Base-by-base conservation (phyloP, 345 rosid species). In the Ceriops zippeliana region DNA sequence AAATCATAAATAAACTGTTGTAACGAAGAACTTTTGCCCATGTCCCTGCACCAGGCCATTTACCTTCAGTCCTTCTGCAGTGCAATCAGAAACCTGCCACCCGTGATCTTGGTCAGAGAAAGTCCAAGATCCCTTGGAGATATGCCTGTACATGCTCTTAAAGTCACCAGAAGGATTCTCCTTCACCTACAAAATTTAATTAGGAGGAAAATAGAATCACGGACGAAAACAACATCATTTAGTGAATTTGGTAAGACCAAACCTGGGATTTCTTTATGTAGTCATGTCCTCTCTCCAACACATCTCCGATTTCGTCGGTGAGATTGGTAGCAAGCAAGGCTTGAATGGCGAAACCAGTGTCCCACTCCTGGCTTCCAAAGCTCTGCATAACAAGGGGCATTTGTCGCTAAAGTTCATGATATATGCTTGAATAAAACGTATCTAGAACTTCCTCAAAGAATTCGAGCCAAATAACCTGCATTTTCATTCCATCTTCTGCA, bases 401-500 rank as follows among this genome's bases (percentile, higher is more conserved):
- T 20, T 51, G 20, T 17, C 19, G 1, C 21, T 20, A 21, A 52
- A 52, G 22, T 6, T 17, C 8, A 52, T 19, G 22, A 20, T 32
- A 34, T 6, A 34, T 52, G 56, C 56, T 11, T 0, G 17, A 47
- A 21, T 3, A 6, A 13, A 6, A 38, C 6, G 26, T 38, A 4
- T 5, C 56, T 52, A 52, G 0, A 52, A 52, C 8, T 20, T 19
- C 8, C 56, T 52, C 21, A 52, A 52, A 52, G 56, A 52, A 52
- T 19, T 52, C 20, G 0, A 19, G 22, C 27, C 21, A 7, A 34
- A 34, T 34, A 58, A 86, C 98, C 98, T 93, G 89, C 92, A 91
- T 84, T 89, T 91, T 93, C 98, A 93, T 91, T 71, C 98, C 98
- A 83, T 93, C 98, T 84, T 93, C 98, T 49, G 98, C 97, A 70